Evolutionary conservation across 2,329 filamentous ascomycete genomes (phyloP), one percentile per base, ranked within the genome.

Genomic region (Microsporum audouinii): DNA sequence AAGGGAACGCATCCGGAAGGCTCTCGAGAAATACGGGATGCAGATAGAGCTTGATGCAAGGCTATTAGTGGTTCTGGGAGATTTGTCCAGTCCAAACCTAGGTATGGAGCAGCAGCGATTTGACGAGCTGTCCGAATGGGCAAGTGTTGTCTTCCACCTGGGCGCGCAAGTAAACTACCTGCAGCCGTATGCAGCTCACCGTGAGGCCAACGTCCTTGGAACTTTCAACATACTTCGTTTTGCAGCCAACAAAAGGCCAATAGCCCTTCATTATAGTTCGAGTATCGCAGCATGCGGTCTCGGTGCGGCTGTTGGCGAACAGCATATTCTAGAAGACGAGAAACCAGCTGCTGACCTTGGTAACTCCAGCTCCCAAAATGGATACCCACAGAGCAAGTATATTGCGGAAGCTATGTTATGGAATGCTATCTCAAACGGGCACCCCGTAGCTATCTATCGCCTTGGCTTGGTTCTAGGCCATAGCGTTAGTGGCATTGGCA

Each of bases 311-410:
- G 3, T 12, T 29, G 45, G 45, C 12, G 27, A n/a, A 27, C 45
- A 12, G 8, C 23, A 3, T 12, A 14, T 49, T 12, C n/a, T 2
- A 49, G 45, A 49, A 27, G 45, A 49, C 29, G 23, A 49, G 8
- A 49, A 31, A 10, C 45, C 45, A 23, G 8, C 23, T 10, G 45
- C 29, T 27, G 45, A 49, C 5, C 45, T 14, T 12, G 5, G 29
- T 5, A 5, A 49, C 8, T 2, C 27, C 14, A 7, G 23, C 8
- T 7, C 23, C 4, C 23, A 49, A 3, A 29, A 3, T 29, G 90
- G 91, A 1, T 95, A 95, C 67, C 89, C 90, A 1, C 89, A 95
- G 72, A 84, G 83, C 64, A 95, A 96, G 75, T 95, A 88, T 88
- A 86, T 82, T 1, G 80, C 80, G 0, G 83, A 85, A 67, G 78